Base-by-base conservation (phyloP, 306 rosid genomes). In the Dicorynia guianensis region DNA sequence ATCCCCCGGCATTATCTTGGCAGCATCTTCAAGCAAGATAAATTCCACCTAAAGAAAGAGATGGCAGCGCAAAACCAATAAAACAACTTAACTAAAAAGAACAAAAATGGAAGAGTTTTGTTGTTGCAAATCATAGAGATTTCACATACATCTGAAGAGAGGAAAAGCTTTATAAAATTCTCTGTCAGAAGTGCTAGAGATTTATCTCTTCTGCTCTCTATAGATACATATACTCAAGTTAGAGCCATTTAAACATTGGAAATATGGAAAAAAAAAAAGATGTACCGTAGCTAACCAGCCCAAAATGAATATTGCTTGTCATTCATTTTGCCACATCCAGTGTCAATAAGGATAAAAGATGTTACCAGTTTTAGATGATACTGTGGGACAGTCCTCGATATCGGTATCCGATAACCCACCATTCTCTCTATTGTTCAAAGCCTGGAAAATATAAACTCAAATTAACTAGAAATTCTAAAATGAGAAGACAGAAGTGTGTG, bases 91-190 rank as follows among this genome's bases (percentile, higher is more conserved):
- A 35, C 11, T 13, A 62, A n/a, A 17, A n/a, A 40, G 11, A 25
- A 25, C 30, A 25, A 25, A 47, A 19, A 25, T 36, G 9, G 18
- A 48, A 43, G 42, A 11, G n/a, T 14, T 25, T 7, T 2, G 19
- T 42, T 33, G 19, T 14, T 9, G 18, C 17, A 40, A 33, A 39
- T 55, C 8, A 63, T 4, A 52, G 47, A 18, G 9, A 11, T 30
- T 60, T 20, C 50, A 66, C 85, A 65, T 79, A 87, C 91, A 44
- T 79, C 77, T 47, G 84, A 79, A 75, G 87, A 86, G 11, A 88
- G 79, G 62, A 88, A 88, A 30, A 86, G 84, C 86, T 86, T 88
- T 63, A 88, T 81, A 63, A 88, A 88, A 67, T 82, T 88, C 72
- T 82, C 82, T 0, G 90, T 80, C 54, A 88, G 80, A 60, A 81